Conservation (phyloP, 2,329 filamentous ascomycete species). For the Fusarium nisikadoi region DNA sequence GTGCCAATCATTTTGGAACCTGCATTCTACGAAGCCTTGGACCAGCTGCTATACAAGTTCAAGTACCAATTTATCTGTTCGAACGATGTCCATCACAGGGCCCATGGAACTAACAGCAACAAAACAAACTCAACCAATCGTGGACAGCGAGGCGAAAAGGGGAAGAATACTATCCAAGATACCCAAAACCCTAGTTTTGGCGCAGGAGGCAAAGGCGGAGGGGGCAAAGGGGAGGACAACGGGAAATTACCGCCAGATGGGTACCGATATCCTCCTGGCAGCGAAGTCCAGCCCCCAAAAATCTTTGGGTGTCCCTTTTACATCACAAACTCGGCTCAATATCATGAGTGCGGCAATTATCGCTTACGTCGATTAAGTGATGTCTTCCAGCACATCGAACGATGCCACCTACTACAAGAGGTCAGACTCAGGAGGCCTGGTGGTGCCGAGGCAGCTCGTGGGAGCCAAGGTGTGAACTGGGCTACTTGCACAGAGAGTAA, state of each 20-base stretch:
- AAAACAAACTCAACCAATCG: neutral
- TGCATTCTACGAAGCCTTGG: too few species aligned
- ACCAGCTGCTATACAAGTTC: neutral
- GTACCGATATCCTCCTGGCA: neutral
- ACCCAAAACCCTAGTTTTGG: neutral
- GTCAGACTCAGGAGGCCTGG: neutral
- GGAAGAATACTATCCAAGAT: neutral
- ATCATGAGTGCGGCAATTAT: neutral
- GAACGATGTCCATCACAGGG: neutral
- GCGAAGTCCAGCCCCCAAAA: neutral
- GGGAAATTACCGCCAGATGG: neutral
- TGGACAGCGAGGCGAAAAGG: neutral
- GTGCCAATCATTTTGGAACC: neutral
- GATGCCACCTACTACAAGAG: neutral
- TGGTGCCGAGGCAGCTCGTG: too few species aligned
- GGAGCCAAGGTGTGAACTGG: neutral
- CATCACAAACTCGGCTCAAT: neutral
- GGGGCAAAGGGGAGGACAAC: neutral
- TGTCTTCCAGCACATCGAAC: neutral
- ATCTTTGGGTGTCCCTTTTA: neutral
- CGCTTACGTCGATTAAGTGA: neutral
- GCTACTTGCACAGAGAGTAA: neutral
- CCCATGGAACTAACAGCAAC: neutral
- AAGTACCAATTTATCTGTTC: neutral
- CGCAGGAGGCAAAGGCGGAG: neutral